Percentiles rank a stretch among this genome's conserved stretches.
These are phyloP conservation scores for Lophiostoma macrostomum DNA, from an alignment of 495 filamentous ascomycete species.

Conservation along the genomic window DNA sequence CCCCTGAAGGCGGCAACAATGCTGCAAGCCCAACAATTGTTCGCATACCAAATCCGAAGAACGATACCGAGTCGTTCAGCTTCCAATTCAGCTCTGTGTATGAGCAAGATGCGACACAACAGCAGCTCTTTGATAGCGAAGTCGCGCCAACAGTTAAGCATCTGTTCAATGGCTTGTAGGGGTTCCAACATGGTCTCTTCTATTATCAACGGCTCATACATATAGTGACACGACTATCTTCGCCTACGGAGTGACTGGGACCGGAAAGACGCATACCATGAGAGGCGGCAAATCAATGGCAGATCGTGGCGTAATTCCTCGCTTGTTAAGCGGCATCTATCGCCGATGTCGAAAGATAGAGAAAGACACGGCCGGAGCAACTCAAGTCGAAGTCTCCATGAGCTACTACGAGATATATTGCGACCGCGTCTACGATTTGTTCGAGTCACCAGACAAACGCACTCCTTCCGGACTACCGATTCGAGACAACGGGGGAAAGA, in stretches of 20 bases:
- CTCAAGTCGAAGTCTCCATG: constrained; percentile 70
- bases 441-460: constrained; percentile 86
- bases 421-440: constrained; percentile 75
- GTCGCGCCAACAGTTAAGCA: constrained; percentile 81
- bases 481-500: constrained; percentile 87
- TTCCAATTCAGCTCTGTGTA: constrained; percentile 97
- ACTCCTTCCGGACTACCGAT: constrained; percentile 80
- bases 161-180: constrained; percentile 75
- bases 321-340: constrained; percentile 84
- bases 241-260: constrained; percentile 93
- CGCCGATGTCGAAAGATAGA: constrained; percentile 79
- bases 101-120: constrained; percentile 71
- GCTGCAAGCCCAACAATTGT: constrained; percentile 65
- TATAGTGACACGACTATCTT: constrained; percentile 81
- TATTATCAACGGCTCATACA: background rate
- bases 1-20: constrained; percentile 33
- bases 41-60: constrained; percentile 92
- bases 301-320: constrained; percentile 87
- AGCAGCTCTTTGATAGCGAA: constrained; percentile 83
- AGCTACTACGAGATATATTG: constrained; percentile 99
- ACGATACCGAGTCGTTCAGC: constrained; percentile 82
- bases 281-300: constrained; percentile 84
- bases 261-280: constrained; percentile 98
- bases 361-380: constrained; percentile 76
- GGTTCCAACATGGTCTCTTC: background rate